These are phyloP conservation scores for Escallonia rubra DNA, from an alignment of 129 eudicot species.

Conservation along the genomic window DNA sequence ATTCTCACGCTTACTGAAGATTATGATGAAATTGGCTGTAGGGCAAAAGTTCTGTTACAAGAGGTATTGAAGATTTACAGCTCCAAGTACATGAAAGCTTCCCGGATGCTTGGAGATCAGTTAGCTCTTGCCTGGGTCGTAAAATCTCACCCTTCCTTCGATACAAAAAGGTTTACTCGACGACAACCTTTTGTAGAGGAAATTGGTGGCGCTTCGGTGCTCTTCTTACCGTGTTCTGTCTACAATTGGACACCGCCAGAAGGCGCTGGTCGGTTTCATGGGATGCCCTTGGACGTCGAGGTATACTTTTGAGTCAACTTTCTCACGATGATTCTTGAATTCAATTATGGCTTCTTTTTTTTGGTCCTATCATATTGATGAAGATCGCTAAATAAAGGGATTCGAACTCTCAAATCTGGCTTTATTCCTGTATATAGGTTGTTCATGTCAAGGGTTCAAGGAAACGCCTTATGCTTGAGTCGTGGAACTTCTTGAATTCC, in stretches of 20 bases:
- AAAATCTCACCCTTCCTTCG: conserved; percentile 35
- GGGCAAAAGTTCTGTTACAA: conserved; percentile 72
- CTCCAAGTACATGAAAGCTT: conserved; percentile 36
- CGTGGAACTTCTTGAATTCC: too few species aligned
- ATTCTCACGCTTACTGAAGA: neutral
- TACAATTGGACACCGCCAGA: conserved; percentile 99
- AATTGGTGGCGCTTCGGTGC: conserved; percentile 30
- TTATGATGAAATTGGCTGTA: conserved; percentile 21
- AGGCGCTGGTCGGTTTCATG: conserved; percentile 96
- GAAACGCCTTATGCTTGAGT: too few species aligned
- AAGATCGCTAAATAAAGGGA: too few species aligned
- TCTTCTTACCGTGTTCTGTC: conserved; percentile 60
- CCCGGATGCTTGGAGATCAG: conserved; percentile 54
- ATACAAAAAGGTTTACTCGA: conserved; percentile 31
- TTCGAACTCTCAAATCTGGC: too few species aligned
- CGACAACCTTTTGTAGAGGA: conserved; percentile 28
- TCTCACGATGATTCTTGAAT: too few species aligned
- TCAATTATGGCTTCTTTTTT: too few species aligned
- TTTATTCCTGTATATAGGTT: too few species aligned
- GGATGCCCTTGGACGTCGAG: conserved; percentile 96
- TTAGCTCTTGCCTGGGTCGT: conserved; percentile 53
- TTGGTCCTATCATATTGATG: too few species aligned
- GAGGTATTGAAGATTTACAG: conserved; percentile 57
- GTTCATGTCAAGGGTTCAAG: too few species aligned
- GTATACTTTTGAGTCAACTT: conserved; percentile 14